These are phyloP conservation scores for Penicillium glabrum DNA, from an alignment of 2,329 filamentous ascomycete species.

Conservation along the genomic window DNA sequence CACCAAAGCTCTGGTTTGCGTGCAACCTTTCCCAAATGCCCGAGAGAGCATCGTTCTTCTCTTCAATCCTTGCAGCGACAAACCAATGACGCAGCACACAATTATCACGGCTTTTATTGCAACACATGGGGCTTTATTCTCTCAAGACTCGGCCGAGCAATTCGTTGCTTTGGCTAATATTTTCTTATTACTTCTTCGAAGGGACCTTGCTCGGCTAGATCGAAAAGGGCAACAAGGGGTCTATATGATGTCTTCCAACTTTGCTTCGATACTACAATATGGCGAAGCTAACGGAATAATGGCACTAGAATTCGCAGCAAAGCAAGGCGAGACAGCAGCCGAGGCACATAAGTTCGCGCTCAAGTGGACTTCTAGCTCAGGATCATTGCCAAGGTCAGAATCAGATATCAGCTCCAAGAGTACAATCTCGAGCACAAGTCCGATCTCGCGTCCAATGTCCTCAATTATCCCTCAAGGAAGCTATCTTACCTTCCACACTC, in stretches of 20 bases:
- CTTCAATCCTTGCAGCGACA: conserved; percentile 50
- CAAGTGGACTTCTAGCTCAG: conserved; percentile 13
- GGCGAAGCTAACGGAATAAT: conserved; percentile 43
- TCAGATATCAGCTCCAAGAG: background rate
- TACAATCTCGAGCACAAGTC: background rate
- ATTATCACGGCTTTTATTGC: conserved; percentile 54
- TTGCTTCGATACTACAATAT: conserved; percentile 57
- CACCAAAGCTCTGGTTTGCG: conserved; percentile 56
- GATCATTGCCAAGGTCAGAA: background rate
- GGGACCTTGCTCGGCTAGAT: conserved; percentile 50
- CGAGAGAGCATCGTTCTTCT: conserved; percentile 57
- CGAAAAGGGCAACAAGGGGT: conserved; percentile 54
- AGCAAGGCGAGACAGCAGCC: conserved; percentile 8
- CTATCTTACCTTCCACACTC: conserved; percentile 43
- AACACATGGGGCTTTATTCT: conserved; percentile 54
- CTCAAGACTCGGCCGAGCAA: conserved; percentile 30
- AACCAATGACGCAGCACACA: conserved; percentile 31
- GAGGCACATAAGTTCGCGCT: conserved; percentile 17
- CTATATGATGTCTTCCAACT: conserved; percentile 55
- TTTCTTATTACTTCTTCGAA: conserved; percentile 48
- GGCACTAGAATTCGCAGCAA: conserved; percentile 26
- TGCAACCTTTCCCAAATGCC: conserved; percentile 57
- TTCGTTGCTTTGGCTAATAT: conserved; percentile 41
- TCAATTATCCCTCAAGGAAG: conserved; percentile 39
- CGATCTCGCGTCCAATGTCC: conserved; percentile 3